Evolutionary conservation across 345 rosid species (phyloP).

Genomic region (Pugionium cornutum): DNA sequence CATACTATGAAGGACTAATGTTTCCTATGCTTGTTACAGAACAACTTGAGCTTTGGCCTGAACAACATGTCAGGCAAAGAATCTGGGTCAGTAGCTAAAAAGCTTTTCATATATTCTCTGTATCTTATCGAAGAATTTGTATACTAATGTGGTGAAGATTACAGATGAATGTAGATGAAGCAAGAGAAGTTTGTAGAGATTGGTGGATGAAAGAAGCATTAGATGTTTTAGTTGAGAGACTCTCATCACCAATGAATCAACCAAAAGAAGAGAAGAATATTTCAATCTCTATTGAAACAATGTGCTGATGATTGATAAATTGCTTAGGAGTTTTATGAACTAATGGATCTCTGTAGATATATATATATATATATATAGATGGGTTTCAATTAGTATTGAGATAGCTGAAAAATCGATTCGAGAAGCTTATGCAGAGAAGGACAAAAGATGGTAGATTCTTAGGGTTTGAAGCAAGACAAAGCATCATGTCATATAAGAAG

Average conservation of each 20-base stretch:
- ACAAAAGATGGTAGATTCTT: slow-evolving; percentile 12
- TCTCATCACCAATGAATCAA: slow-evolving; percentile 35
- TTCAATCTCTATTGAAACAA: slow-evolving; percentile 40
- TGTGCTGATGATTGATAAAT: slow-evolving; percentile 34
- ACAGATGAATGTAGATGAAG: slow-evolving; percentile 65
- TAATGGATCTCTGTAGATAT: slow-evolving; percentile 39
- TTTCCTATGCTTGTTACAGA: slow-evolving; percentile 86
- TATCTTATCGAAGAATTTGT: not conserved
- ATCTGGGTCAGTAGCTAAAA: slow-evolving; percentile 52
- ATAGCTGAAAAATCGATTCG: not conserved
- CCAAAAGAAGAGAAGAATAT: slow-evolving; percentile 35
- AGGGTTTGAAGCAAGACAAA: slow-evolving; percentile 26
- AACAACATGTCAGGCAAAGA: slow-evolving; percentile 63
- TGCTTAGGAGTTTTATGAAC: slow-evolving; percentile 16
- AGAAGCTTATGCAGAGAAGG: slow-evolving; percentile 19
- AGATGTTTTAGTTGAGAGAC: slow-evolving; percentile 60
- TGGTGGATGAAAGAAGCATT: slow-evolving; percentile 98
- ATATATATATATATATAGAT: slow-evolving; percentile 22
- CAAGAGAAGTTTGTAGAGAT: slow-evolving; percentile 80
- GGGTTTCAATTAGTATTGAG: slow-evolving; percentile 33
- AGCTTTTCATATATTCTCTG: not conserved
- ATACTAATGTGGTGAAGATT: slow-evolving; percentile 4
- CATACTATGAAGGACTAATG: slow-evolving; percentile 88
- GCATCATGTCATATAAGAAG: slow-evolving; percentile 35
- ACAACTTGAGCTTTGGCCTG: slow-evolving; percentile 89